Conservation (phyloP, 495 filamentous ascomycete species). For the Annulohypoxylon nitens region DNA sequence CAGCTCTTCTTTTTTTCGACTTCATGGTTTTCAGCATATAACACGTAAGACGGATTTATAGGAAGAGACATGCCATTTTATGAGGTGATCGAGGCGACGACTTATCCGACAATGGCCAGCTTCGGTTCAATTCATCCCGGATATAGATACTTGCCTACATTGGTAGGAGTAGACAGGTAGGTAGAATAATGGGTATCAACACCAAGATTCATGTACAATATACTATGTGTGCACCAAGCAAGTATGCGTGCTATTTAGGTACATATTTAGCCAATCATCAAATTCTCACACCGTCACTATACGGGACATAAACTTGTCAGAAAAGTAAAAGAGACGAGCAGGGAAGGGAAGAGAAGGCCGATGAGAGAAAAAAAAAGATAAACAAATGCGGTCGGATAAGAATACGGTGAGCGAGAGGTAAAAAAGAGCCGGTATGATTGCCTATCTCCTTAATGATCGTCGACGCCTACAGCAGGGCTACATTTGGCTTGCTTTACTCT, state of each 20-base stretch:
- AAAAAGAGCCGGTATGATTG: not conserved
- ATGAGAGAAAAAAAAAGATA: no score
- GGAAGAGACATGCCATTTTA: not conserved
- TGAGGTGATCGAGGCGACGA: conserved; percentile 16
- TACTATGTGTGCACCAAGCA: not conserved
- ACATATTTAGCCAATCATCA: conserved; percentile 42
- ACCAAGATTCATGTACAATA: conserved; percentile 6
- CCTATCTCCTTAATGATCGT: conserved; percentile 15
- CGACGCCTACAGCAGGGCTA: conserved; percentile 2
- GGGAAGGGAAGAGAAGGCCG: not conserved
- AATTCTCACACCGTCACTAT: conserved; percentile 21
- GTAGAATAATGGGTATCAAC: conserved; percentile 8
- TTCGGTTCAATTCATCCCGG: conserved; percentile 36
- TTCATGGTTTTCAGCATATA: conserved; percentile 4
- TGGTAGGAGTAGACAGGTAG: not conserved
- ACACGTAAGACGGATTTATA: conserved; percentile 1
- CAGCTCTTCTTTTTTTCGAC: not conserved
- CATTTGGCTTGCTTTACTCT: not conserved
- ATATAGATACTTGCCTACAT: not conserved
- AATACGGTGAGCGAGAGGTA: conserved; percentile 7
- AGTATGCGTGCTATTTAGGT: conserved; percentile 7
- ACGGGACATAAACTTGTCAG: not conserved
- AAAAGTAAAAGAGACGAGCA: conserved; percentile 8
- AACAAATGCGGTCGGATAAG: conserved; percentile 15
- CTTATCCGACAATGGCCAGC: conserved; percentile 32